phyloP scores from a whole-genome alignment of 108 stramenopile species.

The Hondaea fermentalgiana region DNA sequence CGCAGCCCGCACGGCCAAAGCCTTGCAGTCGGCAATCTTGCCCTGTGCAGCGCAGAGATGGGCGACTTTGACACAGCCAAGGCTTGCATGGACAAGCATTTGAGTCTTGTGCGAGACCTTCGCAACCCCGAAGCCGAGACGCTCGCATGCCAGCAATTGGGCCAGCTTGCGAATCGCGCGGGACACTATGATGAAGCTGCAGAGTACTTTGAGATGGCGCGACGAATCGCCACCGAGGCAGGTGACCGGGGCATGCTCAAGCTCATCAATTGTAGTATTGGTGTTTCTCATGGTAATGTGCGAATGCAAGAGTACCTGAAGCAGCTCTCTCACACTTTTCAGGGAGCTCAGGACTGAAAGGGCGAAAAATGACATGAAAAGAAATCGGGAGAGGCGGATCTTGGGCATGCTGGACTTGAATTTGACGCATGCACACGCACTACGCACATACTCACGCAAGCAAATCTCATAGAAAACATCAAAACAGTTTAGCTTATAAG shows the following conservation, averaged over 20 bases:
- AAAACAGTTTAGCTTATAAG: too few species aligned
- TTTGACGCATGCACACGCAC: neutral
- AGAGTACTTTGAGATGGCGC: neutral
- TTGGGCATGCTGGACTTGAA: neutral
- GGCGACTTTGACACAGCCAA: neutral
- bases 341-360: neutral
- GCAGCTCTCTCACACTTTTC: neutral
- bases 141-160: neutral
- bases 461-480: too few species aligned
- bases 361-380: neutral
- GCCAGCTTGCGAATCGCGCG: neutral
- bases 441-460: too few species aligned
- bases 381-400: neutral
- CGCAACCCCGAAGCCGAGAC: neutral
- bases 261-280: neutral
- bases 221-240: neutral
- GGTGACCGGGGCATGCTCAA: slow-evolving; percentile 16
- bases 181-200: neutral
- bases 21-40: slow-evolving; percentile 2
- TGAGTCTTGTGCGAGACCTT: neutral
- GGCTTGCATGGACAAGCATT: slow-evolving; percentile 11
- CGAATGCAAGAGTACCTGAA: neutral
- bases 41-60: neutral
- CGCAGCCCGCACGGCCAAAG: slow-evolving; percentile 9
- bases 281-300: neutral